phyloP scores from a whole-genome alignment of 2,329 filamentous ascomycete species.

The Beauveria pseudobassiana region DNA sequence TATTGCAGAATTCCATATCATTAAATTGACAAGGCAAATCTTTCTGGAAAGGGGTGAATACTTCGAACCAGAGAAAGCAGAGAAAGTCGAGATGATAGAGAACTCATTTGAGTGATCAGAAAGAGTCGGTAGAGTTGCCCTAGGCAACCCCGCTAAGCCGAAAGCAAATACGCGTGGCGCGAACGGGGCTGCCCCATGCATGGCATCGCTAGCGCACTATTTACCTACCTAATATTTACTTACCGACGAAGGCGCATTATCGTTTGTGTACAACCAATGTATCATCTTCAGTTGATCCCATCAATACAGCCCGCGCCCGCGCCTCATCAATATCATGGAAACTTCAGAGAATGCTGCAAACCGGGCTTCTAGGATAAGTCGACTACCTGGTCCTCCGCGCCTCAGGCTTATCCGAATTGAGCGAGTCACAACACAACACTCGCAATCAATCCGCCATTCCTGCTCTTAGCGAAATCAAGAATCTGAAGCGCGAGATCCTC shows the following conservation, averaged over 20 bases:
- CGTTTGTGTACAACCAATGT: neutral
- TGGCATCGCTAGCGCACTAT: neutral
- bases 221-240: too few species aligned
- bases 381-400: slow-evolving; percentile 8
- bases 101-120: too few species aligned
- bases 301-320: neutral
- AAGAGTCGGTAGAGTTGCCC: neutral
- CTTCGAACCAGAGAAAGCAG: too few species aligned
- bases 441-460: slow-evolving; percentile 37
- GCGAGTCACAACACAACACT: slow-evolving; percentile 53
- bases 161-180: slow-evolving; percentile 9
- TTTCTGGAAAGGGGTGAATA: too few species aligned
- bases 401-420: slow-evolving; percentile 43
- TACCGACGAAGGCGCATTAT: neutral
- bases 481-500: slow-evolving; percentile 44
- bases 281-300: neutral
- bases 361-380: slow-evolving; percentile 9
- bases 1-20: too few species aligned
- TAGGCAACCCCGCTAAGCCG: slow-evolving; percentile 3
- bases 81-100: too few species aligned
- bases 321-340: slow-evolving; percentile 5
- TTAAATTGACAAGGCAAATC: too few species aligned
- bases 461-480: slow-evolving; percentile 31
- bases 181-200: neutral
- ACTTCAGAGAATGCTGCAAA: slow-evolving; percentile 7